Percentiles rank a stretch among this genome's conserved stretches.
phyloP scores from a whole-genome alignment of 305 asterid genomes.

The Solanum hybrid region DNA sequence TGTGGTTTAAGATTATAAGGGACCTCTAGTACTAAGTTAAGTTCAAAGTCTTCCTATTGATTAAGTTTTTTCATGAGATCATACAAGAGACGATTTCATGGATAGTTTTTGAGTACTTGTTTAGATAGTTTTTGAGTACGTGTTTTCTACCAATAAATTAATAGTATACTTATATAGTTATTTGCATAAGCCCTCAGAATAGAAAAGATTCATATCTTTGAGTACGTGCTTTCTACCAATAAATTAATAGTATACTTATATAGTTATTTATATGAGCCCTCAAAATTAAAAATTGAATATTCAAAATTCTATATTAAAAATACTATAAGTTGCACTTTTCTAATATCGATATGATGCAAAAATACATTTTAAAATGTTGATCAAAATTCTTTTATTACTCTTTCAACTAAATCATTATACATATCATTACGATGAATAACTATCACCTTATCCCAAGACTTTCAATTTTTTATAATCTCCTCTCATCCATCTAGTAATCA shows the following conservation, averaged over 20 bases:
- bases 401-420: not conserved
- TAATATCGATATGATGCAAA: too few relatives aligned
- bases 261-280: too few relatives aligned
- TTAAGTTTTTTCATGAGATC: not conserved
- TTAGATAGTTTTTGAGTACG: not conserved
- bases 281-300: too few relatives aligned
- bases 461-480: not conserved
- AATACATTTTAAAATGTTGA: fast-evolving
- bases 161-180: too few relatives aligned
- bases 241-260: too few relatives aligned
- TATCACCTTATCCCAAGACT: not conserved
- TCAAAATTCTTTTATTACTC: not conserved
- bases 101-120: too few relatives aligned
- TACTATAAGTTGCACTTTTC: not conserved
- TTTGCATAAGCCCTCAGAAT: not conserved
- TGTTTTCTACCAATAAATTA: not conserved
- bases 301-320: too few relatives aligned
- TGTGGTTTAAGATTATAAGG: too few relatives aligned
- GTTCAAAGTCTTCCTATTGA: not conserved
- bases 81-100: not conserved
- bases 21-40: too few relatives aligned
- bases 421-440: not conserved
- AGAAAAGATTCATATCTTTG: too few relatives aligned
- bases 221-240: too few relatives aligned
- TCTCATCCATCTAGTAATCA: not conserved